Conservation (phyloP, 2,329 filamentous ascomycete genomes). For the Hymenoscyphus repandus region DNA sequence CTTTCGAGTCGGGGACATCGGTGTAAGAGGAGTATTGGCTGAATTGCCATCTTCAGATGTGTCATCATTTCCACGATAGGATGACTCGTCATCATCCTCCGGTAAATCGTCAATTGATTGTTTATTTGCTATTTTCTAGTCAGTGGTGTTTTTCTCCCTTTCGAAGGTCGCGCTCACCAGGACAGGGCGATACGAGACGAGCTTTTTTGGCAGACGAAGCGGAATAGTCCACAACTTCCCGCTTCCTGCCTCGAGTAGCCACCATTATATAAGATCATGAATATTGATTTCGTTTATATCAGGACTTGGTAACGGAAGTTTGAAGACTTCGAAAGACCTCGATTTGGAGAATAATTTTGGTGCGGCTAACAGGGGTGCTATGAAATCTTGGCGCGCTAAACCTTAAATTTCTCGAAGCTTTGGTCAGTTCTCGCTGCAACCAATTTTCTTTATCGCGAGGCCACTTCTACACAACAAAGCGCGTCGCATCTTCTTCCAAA, state of each 20-base stretch:
- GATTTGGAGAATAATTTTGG: constrained; percentile 5
- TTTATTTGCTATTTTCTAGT: background rate
- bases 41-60: constrained; percentile 30
- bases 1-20: constrained; percentile 41
- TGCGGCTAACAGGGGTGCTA: constrained; percentile 4
- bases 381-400: constrained; percentile 23
- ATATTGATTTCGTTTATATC: background rate
- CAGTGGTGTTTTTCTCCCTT: no score
- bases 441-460: constrained; percentile 20
- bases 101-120: background rate
- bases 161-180: no score
- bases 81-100: constrained; percentile 18
- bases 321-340: no score
- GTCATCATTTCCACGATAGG: constrained; percentile 23
- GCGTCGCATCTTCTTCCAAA: constrained; percentile 1
- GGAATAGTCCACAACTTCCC: no score
- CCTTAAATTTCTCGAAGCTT: constrained; percentile 21
- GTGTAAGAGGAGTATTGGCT: constrained; percentile 43
- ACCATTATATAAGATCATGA: background rate
- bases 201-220: no score
- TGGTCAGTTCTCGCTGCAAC: background rate
- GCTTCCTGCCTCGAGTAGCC: no score
- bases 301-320: no score
- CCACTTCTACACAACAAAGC: constrained; percentile 4
- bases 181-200: no score